Evolutionary conservation across 495 filamentous ascomycete genomes (phyloP).

Genomic region (Aspergillus asperescens): DNA sequence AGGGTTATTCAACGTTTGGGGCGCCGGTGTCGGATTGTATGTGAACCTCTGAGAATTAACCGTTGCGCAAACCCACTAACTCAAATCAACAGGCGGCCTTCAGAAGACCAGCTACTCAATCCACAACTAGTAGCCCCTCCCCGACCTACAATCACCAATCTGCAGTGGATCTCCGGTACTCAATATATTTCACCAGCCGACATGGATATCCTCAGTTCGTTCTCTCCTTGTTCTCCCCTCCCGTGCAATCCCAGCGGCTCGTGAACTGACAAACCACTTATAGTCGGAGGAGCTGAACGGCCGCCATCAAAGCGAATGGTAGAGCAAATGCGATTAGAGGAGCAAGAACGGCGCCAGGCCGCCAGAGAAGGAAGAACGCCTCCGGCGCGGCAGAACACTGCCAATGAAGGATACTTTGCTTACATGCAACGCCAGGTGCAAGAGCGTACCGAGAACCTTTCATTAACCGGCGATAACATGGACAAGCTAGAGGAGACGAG

Average conservation of each 20-base stretch:
- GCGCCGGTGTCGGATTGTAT: conserved; percentile 56
- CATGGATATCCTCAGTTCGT: conserved; percentile 71
- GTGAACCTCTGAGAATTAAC: conserved; percentile 10
- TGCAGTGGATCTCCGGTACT: conserved; percentile 95
- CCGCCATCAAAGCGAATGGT: conserved; percentile 78
- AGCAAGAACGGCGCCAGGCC: conserved; percentile 50
- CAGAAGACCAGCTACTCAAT: conserved; percentile 73
- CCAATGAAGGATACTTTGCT: conserved; percentile 57
- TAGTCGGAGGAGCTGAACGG: conserved; percentile 78
- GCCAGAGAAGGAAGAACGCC: conserved; percentile 32
- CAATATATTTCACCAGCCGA: conserved; percentile 87
- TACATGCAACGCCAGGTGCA: conserved; percentile 78
- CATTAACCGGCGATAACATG: conserved; percentile 77
- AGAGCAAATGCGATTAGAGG: conserved; percentile 55
- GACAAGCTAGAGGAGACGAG: conserved; percentile 73
- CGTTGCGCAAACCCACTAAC: conserved; percentile 29
- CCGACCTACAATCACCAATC: conserved; percentile 88
- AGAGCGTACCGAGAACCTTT: conserved; percentile 83
- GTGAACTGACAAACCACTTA: conserved; percentile 13
- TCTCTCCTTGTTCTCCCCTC: background rate
- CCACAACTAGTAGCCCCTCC: conserved; percentile 63
- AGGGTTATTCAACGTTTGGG: conserved; percentile 74
- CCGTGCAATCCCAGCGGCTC: background rate
- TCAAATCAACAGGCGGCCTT: conserved; percentile 31
- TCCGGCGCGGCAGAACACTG: conserved; percentile 19